Percentiles rank a stretch among this genome's conserved stretches.
Evolutionary conservation across 257 asterid species (phyloP).

Genomic region (Rubia yunnanensis): DNA sequence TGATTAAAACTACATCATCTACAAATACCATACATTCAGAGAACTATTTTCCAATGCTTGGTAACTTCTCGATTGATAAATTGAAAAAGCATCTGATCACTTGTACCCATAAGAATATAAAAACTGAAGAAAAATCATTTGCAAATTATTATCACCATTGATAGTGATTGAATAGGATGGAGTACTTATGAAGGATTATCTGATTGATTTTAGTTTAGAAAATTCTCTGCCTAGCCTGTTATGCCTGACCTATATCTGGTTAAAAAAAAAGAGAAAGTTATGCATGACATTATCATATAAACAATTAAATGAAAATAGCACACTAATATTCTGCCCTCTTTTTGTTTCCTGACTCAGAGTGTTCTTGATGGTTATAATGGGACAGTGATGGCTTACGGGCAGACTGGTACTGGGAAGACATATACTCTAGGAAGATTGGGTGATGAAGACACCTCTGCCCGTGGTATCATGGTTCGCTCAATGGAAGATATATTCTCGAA

Average conservation of each 20-base stretch:
- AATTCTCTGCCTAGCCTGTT: background rate
- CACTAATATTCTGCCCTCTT: conserved; percentile 1
- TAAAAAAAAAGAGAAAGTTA: too few species aligned
- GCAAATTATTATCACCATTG: background rate
- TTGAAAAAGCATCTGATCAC: background rate
- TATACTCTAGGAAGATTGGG: conserved; percentile 95
- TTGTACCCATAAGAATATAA: background rate
- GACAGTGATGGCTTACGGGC: conserved; percentile 99
- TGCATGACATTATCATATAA: background rate
- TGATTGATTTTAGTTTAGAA: background rate
- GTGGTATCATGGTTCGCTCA: conserved; percentile 99
- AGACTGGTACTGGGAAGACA: conserved; percentile 98
- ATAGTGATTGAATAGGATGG: background rate
- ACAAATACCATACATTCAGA: too few species aligned
- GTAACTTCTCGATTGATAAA: background rate
- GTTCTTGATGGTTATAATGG: conserved; percentile 97
- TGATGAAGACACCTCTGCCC: conserved; percentile 95
- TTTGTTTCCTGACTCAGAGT: conserved; percentile 40
- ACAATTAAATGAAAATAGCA: background rate
- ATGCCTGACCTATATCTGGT: background rate
- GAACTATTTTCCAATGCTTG: background rate
- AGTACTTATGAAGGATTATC: background rate
- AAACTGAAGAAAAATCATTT: background rate
- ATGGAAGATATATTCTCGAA: conserved; percentile 93
- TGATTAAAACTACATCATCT: background rate